Conservation (phyloP, 2,329 filamentous ascomycete genomes). For the Microsporum ferrugineum region DNA sequence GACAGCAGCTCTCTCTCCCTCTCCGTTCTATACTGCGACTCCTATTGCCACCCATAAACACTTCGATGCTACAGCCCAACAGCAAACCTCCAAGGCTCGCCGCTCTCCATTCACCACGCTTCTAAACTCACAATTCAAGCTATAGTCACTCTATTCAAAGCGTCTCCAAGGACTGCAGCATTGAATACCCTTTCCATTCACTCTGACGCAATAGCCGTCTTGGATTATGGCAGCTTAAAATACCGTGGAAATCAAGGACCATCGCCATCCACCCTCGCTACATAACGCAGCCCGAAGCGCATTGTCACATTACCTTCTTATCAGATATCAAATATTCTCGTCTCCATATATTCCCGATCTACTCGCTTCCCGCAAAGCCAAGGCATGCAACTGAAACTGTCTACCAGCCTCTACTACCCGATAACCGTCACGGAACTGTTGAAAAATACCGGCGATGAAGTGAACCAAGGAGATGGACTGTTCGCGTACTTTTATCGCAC, state of each 20-base stretch:
- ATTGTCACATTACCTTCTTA: background rate
- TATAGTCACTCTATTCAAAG: background rate
- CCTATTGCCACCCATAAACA: background rate
- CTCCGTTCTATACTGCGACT: background rate
- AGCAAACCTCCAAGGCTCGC: background rate
- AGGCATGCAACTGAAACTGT: slow-evolving; percentile 39
- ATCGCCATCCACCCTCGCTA: background rate
- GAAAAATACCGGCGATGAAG: slow-evolving; percentile 60
- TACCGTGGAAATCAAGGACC: background rate
- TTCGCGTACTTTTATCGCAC: slow-evolving; percentile 82
- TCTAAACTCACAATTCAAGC: background rate
- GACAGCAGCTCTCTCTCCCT: background rate
- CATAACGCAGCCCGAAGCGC: background rate
- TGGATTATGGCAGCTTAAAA: background rate
- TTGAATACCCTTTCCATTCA: background rate
- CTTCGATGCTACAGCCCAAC: background rate
- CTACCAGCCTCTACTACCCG: slow-evolving; percentile 65
- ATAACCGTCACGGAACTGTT: slow-evolving; percentile 82
- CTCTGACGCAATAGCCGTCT: background rate
- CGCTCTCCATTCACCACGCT: background rate
- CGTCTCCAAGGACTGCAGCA: background rate
- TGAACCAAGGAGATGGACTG: slow-evolving; percentile 65
- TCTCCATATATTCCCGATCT: background rate
- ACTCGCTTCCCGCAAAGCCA: background rate
- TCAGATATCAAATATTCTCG: background rate